phyloP scores from a whole-genome alignment of 2,329 filamentous ascomycete species.

The Beauveria asiatica region DNA sequence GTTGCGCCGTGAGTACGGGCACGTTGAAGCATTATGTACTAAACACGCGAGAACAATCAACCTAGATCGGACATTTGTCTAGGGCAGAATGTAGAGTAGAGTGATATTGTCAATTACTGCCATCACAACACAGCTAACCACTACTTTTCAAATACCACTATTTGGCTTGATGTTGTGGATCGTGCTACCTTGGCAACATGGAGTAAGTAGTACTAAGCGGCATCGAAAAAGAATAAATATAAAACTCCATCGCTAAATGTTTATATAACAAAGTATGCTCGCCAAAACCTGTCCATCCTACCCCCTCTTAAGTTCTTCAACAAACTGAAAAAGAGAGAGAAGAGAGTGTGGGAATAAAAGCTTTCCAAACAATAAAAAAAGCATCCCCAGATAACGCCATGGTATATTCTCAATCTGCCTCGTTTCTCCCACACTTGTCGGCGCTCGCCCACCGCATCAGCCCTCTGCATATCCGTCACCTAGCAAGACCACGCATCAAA shows the following conservation, averaged over 20 bases:
- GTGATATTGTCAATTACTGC: neutral
- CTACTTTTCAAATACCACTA: neutral
- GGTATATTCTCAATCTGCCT: neutral
- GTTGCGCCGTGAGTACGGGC: conserved; percentile 5
- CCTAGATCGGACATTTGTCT: neutral
- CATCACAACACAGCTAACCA: neutral
- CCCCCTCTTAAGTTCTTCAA: too few species aligned
- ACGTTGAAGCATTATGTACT: neutral
- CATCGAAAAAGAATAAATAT: too few species aligned
- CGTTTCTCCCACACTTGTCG: neutral
- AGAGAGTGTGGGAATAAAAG: neutral
- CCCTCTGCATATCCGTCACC: neutral
- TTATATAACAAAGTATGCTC: too few species aligned
- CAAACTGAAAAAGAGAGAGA: neutral
- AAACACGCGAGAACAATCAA: neutral
- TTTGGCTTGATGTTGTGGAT: neutral
- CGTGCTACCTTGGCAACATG: neutral
- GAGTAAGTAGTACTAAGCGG: too few species aligned
- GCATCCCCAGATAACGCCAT: conserved; percentile 9
- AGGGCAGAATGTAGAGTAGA: neutral
- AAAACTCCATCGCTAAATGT: too few species aligned
- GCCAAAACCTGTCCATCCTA: too few species aligned
- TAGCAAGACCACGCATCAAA: too few species aligned
- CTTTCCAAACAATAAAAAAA: neutral
- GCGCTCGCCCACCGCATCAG: neutral